These are phyloP conservation scores for Nicotiana obtusifolia DNA, from an alignment of 257 asterid species.

Conservation along the genomic window DNA sequence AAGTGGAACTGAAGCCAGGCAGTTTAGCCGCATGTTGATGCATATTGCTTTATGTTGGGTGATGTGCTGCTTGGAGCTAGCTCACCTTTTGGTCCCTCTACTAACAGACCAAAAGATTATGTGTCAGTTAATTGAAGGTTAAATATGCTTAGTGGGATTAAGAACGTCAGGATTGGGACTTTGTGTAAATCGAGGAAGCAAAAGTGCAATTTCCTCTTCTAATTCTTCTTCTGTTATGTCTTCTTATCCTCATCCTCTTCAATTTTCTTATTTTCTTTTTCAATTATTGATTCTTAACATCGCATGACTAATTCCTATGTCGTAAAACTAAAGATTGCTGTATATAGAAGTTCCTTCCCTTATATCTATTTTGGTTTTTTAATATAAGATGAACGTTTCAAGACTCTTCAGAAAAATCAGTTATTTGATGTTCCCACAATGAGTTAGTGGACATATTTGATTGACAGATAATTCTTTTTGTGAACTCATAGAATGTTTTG, in stretches of 20 bases:
- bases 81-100: conserved; percentile 5
- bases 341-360: not conserved
- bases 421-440: not conserved
- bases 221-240: not conserved
- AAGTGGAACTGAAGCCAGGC: not conserved
- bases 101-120: not conserved
- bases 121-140: not conserved
- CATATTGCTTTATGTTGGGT: not conserved
- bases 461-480: not conserved
- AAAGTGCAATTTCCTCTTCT: not conserved
- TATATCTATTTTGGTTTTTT: not conserved
- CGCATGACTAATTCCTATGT: not conserved
- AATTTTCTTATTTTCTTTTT: not conserved
- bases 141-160: not conserved
- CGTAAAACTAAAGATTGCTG: not conserved
- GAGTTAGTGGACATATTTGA: not conserved
- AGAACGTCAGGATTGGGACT: not conserved
- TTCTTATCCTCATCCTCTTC: not conserved
- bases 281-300: not conserved
- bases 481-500: not conserved
- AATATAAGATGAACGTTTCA: not conserved
- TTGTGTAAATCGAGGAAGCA: not conserved
- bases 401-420: not conserved
- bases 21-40: not conserved
- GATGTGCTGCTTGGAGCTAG: not conserved